A percentile compares a stretch with the other conserved stretches of the same genome.
Evolutionary conservation across 345 rosid species (phyloP).

Genomic region (Rhizophora mangle): DNA sequence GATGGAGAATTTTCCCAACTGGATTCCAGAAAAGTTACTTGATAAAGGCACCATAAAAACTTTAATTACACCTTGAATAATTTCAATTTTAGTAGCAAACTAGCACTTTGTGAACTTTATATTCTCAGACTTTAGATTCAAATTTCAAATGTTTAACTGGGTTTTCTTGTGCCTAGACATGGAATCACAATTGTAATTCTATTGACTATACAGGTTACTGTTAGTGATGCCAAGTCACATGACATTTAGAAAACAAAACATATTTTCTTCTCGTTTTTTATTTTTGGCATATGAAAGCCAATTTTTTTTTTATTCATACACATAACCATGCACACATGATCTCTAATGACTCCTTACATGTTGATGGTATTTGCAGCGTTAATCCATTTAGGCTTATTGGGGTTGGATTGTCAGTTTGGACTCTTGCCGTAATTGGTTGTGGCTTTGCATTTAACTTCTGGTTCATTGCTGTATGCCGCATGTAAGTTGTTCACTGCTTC

Average conservation of each 20-base stretch:
- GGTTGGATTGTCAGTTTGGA: constrained; percentile 87
- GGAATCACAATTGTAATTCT: background rate
- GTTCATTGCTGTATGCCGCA: constrained; percentile 80
- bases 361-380: constrained; percentile 46
- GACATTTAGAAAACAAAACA: background rate
- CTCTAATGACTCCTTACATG: constrained; percentile 15
- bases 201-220: background rate
- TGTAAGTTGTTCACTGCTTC: constrained; percentile 43
- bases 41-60: background rate
- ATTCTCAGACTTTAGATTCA: background rate
- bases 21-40: background rate
- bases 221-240: background rate
- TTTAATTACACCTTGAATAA: background rate
- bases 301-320: background rate
- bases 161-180: background rate
- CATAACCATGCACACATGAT: too few species aligned
- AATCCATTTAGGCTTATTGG: constrained; percentile 96
- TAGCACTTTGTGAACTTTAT: background rate
- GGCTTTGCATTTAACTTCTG: constrained; percentile 82
- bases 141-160: background rate
- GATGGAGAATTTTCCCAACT: background rate
- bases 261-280: background rate
- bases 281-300: background rate
- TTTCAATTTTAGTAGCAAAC: background rate
- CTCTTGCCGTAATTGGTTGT: constrained; percentile 71